Conservation (phyloP, 2,329 filamentous ascomycete genomes). For the Aspergillus ustus region DNA sequence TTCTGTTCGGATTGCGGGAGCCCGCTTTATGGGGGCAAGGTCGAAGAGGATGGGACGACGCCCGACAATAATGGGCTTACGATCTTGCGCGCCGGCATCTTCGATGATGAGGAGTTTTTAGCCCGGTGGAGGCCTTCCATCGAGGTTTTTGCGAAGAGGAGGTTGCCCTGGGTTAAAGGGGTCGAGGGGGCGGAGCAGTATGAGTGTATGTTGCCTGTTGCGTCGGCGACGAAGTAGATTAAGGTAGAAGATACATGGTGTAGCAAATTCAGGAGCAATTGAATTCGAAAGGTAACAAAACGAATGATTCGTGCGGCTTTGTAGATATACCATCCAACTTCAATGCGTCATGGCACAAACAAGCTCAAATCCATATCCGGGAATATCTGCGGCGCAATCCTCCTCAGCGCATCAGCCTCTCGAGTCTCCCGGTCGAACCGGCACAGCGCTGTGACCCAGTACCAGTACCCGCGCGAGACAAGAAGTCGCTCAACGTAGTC, state of each 20-base stretch:
- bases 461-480: not conserved
- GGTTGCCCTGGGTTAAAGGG: slow-evolving; percentile 30
- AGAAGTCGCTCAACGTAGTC: not conserved
- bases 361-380: not conserved
- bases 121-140: slow-evolving; percentile 33
- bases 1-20: slow-evolving; percentile 45
- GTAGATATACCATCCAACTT: too few relatives aligned
- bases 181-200: slow-evolving; percentile 33
- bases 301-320: too few relatives aligned
- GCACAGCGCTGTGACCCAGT: not conserved
- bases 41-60: slow-evolving; percentile 25
- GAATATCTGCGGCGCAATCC: not conserved
- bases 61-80: slow-evolving; percentile 24
- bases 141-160: slow-evolving; percentile 37
- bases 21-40: slow-evolving; percentile 33
- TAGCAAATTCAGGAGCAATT: not conserved
- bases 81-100: slow-evolving; percentile 42
- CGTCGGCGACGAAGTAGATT: not conserved
- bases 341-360: not conserved
- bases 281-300: too few relatives aligned
- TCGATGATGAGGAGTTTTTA: slow-evolving; percentile 37
- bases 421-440: not conserved
- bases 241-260: not conserved
- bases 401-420: not conserved
- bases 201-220: slow-evolving; percentile 28